A percentile compares a stretch with the other conserved stretches of the same genome.
These are phyloP conservation scores for Kurtzmaniella quercitrusa DNA, from an alignment of 1,139 yeast species.

Conservation along the genomic window DNA sequence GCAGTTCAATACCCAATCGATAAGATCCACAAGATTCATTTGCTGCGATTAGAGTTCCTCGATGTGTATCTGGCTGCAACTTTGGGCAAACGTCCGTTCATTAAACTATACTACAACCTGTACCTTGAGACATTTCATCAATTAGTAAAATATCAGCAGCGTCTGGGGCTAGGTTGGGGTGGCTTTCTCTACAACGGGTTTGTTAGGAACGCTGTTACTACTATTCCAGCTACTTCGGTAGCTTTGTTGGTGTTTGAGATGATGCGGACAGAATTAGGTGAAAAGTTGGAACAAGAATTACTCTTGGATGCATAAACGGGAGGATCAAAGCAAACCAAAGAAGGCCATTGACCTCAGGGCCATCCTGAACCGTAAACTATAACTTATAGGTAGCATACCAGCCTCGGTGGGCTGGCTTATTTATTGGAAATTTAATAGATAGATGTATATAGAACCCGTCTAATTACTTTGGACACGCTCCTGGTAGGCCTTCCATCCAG, in stretches of 20 bases:
- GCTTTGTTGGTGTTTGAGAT: constrained; percentile 85
- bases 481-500: constrained; percentile 91
- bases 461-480: constrained; percentile 25
- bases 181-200: constrained; percentile 79
- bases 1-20: constrained; percentile 80
- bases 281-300: constrained; percentile 20
- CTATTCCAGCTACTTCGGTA: constrained; percentile 83
- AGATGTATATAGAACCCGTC: background rate
- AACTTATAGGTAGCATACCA: background rate
- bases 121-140: constrained; percentile 70
- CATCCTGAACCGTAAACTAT: too few species aligned
- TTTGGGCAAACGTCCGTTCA: constrained; percentile 29
- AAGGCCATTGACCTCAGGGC: too few species aligned
- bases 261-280: constrained; percentile 52
- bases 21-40: constrained; percentile 75
- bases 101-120: constrained; percentile 59
- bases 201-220: constrained; percentile 62
- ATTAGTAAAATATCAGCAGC: constrained; percentile 48
- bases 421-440: background rate
- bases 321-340: too few species aligned
- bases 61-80: constrained; percentile 58
- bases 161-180: constrained; percentile 54
- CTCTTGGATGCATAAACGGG: background rate
- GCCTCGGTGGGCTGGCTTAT: background rate
- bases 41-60: constrained; percentile 73